Percentiles rank a stretch among this genome's conserved stretches.
These are phyloP conservation scores for Lasiosphaeriaceae sp. DNA, from an alignment of 495 filamentous ascomycete species.

Conservation along the genomic window DNA sequence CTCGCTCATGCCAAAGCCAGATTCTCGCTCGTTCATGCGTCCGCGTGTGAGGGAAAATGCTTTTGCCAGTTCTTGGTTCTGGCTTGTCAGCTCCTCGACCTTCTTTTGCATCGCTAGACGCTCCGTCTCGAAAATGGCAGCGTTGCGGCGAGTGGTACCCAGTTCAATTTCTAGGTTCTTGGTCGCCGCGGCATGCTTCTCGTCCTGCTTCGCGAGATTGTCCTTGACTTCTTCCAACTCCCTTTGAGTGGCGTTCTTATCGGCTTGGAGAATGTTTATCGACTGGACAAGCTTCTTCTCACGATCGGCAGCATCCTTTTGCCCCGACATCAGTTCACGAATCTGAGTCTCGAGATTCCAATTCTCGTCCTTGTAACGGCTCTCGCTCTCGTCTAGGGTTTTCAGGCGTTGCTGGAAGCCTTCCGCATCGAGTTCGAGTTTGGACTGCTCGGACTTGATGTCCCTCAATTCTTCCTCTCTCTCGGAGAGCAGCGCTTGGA, in stretches of 20 bases:
- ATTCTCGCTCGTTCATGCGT: conserved; percentile 60
- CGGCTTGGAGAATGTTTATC: conserved; percentile 62
- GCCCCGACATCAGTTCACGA: conserved; percentile 69
- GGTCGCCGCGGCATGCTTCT: conserved; percentile 68
- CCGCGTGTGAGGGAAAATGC: conserved; percentile 67
- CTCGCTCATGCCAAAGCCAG: conserved; percentile 51
- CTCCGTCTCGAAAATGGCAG: conserved; percentile 71
- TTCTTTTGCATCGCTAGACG: conserved; percentile 68
- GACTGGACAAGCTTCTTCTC: conserved; percentile 74
- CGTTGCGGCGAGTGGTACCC: conserved; percentile 68
- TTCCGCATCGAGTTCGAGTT: conserved; percentile 77
- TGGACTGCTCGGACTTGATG: conserved; percentile 66
- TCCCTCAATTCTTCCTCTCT: conserved; percentile 81
- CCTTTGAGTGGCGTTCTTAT: conserved; percentile 71
- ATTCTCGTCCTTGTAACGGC: conserved; percentile 94
- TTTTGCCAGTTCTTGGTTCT: conserved; percentile 85
- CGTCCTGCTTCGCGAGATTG: conserved; percentile 67
- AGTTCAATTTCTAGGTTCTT: conserved; percentile 89
- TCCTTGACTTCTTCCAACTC: conserved; percentile 87
- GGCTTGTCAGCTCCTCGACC: conserved; percentile 77
- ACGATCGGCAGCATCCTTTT: conserved; percentile 68
- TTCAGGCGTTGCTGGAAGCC: conserved; percentile 73
- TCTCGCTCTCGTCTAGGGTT: conserved; percentile 84
- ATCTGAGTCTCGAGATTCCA: conserved; percentile 90
- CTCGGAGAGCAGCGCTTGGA: conserved; percentile 79